Conservation (phyloP, 768 basidiomycete genomes). For the Hortiboletus flavorubellus region DNA sequence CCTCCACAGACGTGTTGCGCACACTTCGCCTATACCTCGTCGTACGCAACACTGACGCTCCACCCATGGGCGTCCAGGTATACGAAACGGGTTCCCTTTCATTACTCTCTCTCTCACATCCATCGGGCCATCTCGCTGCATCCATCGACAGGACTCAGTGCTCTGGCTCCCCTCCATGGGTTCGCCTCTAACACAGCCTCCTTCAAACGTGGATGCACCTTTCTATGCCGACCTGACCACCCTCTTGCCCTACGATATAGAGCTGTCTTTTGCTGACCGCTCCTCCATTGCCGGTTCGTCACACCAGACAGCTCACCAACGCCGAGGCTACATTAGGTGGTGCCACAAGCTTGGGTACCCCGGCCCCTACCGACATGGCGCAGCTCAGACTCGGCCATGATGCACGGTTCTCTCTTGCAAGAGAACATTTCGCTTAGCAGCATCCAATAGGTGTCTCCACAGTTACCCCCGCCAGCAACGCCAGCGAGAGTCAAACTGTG, state of each 20-base stretch:
- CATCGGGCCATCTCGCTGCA: slow-evolving; percentile 57
- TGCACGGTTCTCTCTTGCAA: slow-evolving; percentile 66
- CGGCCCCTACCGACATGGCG: slow-evolving; percentile 27
- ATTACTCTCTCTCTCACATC: slow-evolving; percentile 71
- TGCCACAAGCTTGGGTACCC: slow-evolving; percentile 1
- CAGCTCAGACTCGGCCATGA: slow-evolving; percentile 62
- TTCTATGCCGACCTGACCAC: slow-evolving; percentile 92
- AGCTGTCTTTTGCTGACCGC: slow-evolving; percentile 42
- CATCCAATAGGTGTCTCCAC: too few relatives aligned
- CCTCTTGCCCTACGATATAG: slow-evolving; percentile 74
- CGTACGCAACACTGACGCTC: slow-evolving; percentile 86
- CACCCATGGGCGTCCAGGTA: slow-evolving; percentile 61
- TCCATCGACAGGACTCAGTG: slow-evolving; percentile 84
- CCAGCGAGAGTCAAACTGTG: slow-evolving; percentile 66
- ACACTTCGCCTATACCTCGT: slow-evolving; percentile 64
- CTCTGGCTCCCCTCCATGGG: slow-evolving; percentile 68
- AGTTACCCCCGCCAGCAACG: too few relatives aligned
- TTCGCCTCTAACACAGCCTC: slow-evolving; percentile 47
- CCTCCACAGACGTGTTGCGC: slow-evolving; percentile 31
- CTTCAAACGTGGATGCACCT: slow-evolving; percentile 53
- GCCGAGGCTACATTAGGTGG: slow-evolving; percentile 31
- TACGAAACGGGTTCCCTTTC: slow-evolving; percentile 63
- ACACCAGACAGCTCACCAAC: slow-evolving; percentile 58
- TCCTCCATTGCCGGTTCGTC: too few relatives aligned
- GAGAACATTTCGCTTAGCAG: slow-evolving; percentile 78